These are phyloP conservation scores for Moricandia moricandioides DNA, from an alignment of 345 rosid genomes.

Conservation along the genomic window DNA sequence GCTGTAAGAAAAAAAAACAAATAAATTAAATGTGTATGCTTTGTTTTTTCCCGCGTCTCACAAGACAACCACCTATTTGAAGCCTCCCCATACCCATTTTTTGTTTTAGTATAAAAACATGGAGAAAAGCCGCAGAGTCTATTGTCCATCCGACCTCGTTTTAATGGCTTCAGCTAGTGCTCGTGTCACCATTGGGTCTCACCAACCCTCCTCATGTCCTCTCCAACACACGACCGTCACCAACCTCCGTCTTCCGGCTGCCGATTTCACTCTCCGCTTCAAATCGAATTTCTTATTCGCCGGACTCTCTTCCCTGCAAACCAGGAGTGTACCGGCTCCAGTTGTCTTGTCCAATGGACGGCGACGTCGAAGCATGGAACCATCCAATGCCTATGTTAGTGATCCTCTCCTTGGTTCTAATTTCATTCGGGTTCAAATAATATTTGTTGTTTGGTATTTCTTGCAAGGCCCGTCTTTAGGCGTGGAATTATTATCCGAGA, in stretches of 20 bases:
- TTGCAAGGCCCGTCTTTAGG: background rate
- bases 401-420: background rate
- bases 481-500: background rate
- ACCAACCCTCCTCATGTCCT: constrained; percentile 16
- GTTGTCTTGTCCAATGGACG: constrained; percentile 11
- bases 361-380: constrained; percentile 13
- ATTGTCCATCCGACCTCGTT: no score
- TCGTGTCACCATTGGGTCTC: constrained; percentile 19
- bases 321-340: constrained; percentile 2
- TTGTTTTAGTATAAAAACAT: no score
- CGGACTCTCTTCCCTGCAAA: background rate
- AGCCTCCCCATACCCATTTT: no score
- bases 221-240: constrained; percentile 19
- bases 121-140: no score
- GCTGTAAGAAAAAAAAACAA: no score
- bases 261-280: constrained; percentile 7
- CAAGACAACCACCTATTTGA: no score
- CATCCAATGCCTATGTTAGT: constrained; percentile 30
- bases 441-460: background rate
- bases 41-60: no score
- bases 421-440: background rate
- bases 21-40: no score
- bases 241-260: constrained; percentile 15
- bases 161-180: constrained; percentile 29
- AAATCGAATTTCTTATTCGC: background rate